Conservation (phyloP, 2,329 filamentous ascomycete genomes). For the Didymella sp. region DNA sequence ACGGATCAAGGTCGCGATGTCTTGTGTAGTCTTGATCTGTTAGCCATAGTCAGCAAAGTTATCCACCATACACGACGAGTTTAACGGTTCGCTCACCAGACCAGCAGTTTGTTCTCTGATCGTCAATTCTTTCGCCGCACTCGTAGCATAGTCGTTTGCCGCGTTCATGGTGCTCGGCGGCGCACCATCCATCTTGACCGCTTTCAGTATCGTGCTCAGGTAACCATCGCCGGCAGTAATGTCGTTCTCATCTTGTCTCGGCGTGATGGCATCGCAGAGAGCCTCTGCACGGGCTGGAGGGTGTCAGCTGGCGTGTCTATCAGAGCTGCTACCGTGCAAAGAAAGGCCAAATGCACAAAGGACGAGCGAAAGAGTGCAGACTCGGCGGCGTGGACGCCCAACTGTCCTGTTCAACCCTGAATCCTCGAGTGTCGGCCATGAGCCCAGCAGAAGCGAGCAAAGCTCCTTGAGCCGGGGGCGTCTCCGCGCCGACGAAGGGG, state of each 20-base stretch:
- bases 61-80: not conserved
- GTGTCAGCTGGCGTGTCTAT: not conserved
- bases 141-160: constrained; percentile 60
- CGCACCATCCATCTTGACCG: constrained; percentile 60
- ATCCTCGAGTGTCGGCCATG: not conserved
- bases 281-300: constrained; percentile 50
- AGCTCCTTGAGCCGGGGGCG: not conserved
- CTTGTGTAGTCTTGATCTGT: constrained; percentile 66
- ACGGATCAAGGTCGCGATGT: constrained; percentile 66
- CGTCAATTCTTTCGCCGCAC: constrained; percentile 64
- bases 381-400: not conserved
- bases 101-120: constrained; percentile 66
- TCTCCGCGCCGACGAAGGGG: too few species aligned
- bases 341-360: not conserved
- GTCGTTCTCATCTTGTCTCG: constrained; percentile 54
- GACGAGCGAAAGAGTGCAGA: not conserved
- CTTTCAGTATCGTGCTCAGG: constrained; percentile 62
- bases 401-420: not conserved
- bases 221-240: constrained; percentile 43
- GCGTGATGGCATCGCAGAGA: constrained; percentile 47
- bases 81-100: constrained; percentile 53
- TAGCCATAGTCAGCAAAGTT: not conserved
- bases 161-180: constrained; percentile 25
- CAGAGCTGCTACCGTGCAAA: not conserved
- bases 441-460: not conserved